Evolutionary conservation across 129 eudicot species (phyloP).

Genomic region (Saposhnikovia divaricata): DNA sequence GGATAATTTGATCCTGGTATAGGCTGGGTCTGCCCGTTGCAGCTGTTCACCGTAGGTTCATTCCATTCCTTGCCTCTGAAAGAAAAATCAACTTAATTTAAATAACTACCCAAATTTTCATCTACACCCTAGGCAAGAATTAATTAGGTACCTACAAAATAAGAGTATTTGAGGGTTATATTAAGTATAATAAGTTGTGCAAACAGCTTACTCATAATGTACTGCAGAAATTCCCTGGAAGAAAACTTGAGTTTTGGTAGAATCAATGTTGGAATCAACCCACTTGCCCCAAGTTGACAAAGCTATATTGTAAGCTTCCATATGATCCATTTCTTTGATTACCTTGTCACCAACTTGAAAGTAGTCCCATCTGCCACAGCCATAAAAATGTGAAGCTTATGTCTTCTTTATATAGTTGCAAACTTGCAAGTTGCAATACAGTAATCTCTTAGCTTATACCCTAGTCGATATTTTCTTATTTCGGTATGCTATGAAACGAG

Average conservation of each 20-base stretch:
- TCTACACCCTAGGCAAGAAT: neutral
- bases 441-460: neutral
- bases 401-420: neutral
- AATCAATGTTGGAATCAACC: conserved; percentile 65
- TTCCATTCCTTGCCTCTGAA: conserved; percentile 74
- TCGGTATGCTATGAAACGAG: no score
- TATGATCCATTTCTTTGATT: conserved; percentile 52
- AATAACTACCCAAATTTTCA: neutral
- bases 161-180: neutral
- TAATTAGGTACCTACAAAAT: neutral
- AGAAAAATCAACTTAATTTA: neutral
- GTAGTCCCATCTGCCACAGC: conserved; percentile 75
- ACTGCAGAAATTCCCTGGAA: conserved; percentile 72
- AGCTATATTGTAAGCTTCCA: conserved; percentile 75
- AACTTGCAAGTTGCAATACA: neutral
- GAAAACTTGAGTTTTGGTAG: conserved; percentile 49
- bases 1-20: conserved; percentile 50
- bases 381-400: neutral
- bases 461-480: neutral
- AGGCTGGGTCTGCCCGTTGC: conserved; percentile 55
- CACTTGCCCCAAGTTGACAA: conserved; percentile 79
- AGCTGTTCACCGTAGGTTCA: conserved; percentile 33
- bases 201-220: conserved; percentile 39
- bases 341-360: conserved; percentile 53
- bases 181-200: neutral